Base-by-base conservation (phyloP, 805 yeast species). In the Candida ortonii region DNA sequence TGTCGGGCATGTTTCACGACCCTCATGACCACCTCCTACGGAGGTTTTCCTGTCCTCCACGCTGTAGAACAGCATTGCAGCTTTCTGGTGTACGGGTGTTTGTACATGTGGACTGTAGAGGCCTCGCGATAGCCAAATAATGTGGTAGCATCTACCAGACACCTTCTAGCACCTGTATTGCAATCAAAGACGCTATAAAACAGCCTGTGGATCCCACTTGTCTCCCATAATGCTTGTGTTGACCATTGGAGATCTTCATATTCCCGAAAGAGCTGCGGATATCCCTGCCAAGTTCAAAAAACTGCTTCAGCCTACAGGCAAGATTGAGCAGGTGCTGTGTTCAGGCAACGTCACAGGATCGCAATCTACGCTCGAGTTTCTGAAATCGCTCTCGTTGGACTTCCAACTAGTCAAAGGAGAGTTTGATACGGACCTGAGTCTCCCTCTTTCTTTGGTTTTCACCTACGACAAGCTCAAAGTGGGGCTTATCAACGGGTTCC, bases 201-300 rank as follows among this genome's bases (percentile, higher is more conserved):
- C n/a, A n/a, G n/a, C n/a, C n/a, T n/a, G n/a, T n/a, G n/a, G n/a
- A n/a, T n/a, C n/a, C n/a, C n/a, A n/a, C n/a, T n/a, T n/a, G n/a
- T n/a, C n/a, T n/a, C n/a, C 7, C 18, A 30, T 16, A 6, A 83
- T 84, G 93, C 67, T 84, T 28, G 65, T 82, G 16, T 65, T 90
- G 26, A 94, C 94, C 3, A 76, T 90, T 44, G 95, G 96, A 7
- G 97, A 90, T 55, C 70, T 90, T 2, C 87, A 81, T 58, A 83
- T 90, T 20, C 98, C 98, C 1, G 88, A 86, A 37, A 67, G 96
- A 46, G 84, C 90, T 7, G 67, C 75, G 17, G 89, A 61, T 22
- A 52, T 76, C 2, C 83, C 82, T 6, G 47, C 49, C 2, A 68
- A 83, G 70, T 88, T 93, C 63, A 71, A 70, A 41, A 84, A 82